Base-by-base conservation (phyloP, 148 eudicot genomes). In the Vaccinium vitisidaea region DNA sequence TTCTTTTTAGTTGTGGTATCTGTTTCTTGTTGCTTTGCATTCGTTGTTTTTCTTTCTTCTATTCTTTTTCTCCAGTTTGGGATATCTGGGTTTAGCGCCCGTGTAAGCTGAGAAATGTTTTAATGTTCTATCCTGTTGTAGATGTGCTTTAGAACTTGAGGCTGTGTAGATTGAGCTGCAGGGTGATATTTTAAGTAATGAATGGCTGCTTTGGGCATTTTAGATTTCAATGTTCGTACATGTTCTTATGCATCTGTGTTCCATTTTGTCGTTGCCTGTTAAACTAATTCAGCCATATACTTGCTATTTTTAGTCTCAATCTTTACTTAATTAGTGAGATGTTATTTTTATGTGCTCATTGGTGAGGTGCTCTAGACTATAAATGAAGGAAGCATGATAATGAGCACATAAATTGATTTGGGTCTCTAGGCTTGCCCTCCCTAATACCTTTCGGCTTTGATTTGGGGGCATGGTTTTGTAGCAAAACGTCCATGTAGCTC, bases 101-200 rank as follows among this genome's bases (percentile, higher is more conserved):
- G 16, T 65, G 39, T 25, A 48, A 59, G 75, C 36, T 63, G 70
- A n/a, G 82, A 10, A 63, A 55, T 56, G 82, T 79, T 80, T 21
- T 8, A 80, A 67, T 67, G 84, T 25, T 50, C 39, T 50, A 23
- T 16, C 9, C 58, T 67, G 75, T 50, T 69, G 76, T 82, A 82
- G 83, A 65, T 81, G 83, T 81, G 54, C 75, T 81, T 63, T 63
- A 21, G 4, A 61, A 23, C 58, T 63, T 16, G 12, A 25, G 39
- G 21, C 11, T 80, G 36, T 80, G 39, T 7, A 80, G 9, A 23
- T 81, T n/a, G 74, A 63, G 55, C 39, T 49, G 58, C 27, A n/a
- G 52, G 21, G 36, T 23, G 58, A 65, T 43, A 63, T 48, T 65
- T 81, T 56, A 65, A 63, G 55, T 23, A 46, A 63, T 46, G 52